phyloP scores from a whole-genome alignment of 208 protist genomes.

The Phytomonas sp. region DNA sequence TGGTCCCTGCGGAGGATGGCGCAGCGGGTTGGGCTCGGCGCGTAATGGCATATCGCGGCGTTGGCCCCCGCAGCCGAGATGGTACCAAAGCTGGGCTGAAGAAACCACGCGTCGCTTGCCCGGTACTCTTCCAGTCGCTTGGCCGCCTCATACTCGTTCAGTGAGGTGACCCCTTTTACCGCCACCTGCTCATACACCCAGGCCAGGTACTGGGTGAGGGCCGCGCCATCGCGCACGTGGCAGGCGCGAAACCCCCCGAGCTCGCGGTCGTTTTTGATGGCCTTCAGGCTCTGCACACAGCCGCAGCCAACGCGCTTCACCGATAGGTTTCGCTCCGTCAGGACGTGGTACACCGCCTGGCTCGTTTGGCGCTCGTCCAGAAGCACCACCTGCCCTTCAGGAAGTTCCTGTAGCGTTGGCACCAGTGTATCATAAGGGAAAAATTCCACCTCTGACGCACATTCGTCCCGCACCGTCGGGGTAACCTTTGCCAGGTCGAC shows the following conservation, averaged over 20 bases:
- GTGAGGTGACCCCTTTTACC: constrained; percentile 33
- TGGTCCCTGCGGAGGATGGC: constrained; percentile 47
- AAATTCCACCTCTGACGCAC: constrained; percentile 31
- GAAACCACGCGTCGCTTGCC: constrained; percentile 59
- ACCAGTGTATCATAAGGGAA: constrained; percentile 73
- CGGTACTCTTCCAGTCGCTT: constrained; percentile 76
- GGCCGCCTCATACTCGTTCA: constrained; percentile 85
- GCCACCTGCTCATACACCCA: constrained; percentile 83
- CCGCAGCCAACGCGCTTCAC: constrained; percentile 38
- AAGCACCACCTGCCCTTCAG: constrained; percentile 38
- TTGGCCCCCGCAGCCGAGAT: constrained; percentile 90
- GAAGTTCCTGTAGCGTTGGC: constrained; percentile 15
- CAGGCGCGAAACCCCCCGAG: constrained; percentile 86
- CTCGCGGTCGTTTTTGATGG: constrained; percentile 89
- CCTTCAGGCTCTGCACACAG: constrained; percentile 77
- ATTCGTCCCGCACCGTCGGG: constrained; percentile 15
- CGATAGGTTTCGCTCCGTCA: constrained; percentile 15
- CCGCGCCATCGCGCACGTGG: constrained; percentile 90
- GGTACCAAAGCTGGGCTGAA: constrained; percentile 88
- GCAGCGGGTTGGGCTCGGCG: constrained; percentile 49
- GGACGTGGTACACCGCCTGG: constrained; percentile 39
- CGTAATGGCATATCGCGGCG: constrained; percentile 94
- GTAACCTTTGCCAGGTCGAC: constrained; percentile 22
- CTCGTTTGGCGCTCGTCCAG: constrained; percentile 71
- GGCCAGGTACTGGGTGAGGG: constrained; percentile 87